phyloP scores from a whole-genome alignment of 164 flowering plant species.

The Vitis rupestris region DNA sequence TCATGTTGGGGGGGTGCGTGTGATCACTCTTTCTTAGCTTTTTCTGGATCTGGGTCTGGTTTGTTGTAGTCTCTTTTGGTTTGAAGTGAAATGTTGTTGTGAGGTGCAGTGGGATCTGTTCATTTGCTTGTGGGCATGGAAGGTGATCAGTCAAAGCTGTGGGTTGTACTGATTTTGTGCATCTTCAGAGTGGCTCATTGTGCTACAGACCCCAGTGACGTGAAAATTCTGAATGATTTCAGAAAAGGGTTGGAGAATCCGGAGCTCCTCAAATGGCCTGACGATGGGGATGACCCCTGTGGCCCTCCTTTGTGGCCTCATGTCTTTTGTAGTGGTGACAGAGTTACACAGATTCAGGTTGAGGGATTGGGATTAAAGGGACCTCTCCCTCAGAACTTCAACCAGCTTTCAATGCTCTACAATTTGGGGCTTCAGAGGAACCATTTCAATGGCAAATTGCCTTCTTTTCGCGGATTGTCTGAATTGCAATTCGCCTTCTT shows the following conservation, averaged over 20 bases:
- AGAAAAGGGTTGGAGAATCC: constrained; percentile 68
- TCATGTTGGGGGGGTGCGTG: too few relatives aligned
- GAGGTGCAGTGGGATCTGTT: neutral
- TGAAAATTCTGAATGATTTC: constrained; percentile 53
- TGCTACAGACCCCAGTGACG: constrained; percentile 59
- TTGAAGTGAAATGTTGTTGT: neutral
- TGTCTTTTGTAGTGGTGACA: constrained; percentile 49
- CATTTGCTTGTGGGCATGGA: constrained; percentile 8
- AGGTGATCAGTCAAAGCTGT: constrained; percentile 13
- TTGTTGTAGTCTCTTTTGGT: neutral
- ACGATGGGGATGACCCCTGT: constrained; percentile 62
- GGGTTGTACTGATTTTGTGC: neutral
- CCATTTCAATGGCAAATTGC: constrained; percentile 57
- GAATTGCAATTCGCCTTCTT: constrained; percentile 57
- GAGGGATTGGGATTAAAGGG: constrained; percentile 59
- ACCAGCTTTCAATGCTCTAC: constrained; percentile 47
- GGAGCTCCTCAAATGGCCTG: constrained; percentile 75
- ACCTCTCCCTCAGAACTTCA: constrained; percentile 62
- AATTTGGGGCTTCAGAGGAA: constrained; percentile 77
- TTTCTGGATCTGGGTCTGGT: too few relatives aligned
- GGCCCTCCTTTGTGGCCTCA: constrained; percentile 65
- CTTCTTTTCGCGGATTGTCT: constrained; percentile 67
- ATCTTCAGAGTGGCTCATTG: constrained; percentile 17
- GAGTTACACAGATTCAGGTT: constrained; percentile 79
- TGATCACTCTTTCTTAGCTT: too few relatives aligned